Evolutionary conservation across 2,329 filamentous ascomycete genomes (phyloP).

Genomic region (Penicillium sp.): DNA sequence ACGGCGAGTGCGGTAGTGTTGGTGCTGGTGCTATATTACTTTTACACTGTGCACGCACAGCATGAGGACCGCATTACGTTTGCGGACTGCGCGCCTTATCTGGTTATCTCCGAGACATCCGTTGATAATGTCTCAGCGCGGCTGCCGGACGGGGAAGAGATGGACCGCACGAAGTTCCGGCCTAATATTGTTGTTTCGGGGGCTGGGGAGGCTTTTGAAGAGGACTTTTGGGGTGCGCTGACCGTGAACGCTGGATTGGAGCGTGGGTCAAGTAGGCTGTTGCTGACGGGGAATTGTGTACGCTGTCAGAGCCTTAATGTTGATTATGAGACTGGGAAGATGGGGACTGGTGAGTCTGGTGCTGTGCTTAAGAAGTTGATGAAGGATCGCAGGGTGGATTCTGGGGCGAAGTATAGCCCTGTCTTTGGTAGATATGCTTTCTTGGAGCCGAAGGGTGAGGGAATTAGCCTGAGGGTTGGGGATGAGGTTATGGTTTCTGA

Average conservation of each 20-base stretch:
- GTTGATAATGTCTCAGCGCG: conserved; percentile 56
- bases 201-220: conserved; percentile 51
- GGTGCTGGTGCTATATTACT: conserved; percentile 2
- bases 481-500: conserved; percentile 49
- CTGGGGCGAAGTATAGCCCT: conserved; percentile 58
- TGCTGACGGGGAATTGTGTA: conserved; percentile 61
- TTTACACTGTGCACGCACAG: not conserved
- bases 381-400: conserved; percentile 61
- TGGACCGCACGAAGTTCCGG: conserved; percentile 62
- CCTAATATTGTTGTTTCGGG: conserved; percentile 63
- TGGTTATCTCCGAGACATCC: conserved; percentile 62
- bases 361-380: conserved; percentile 60
- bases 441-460: conserved; percentile 34
- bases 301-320: conserved; percentile 63
- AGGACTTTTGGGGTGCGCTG: conserved; percentile 65
- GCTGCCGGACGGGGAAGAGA: conserved; percentile 42
- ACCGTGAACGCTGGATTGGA: conserved; percentile 27
- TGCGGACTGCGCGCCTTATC: conserved; percentile 47
- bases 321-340: conserved; percentile 57
- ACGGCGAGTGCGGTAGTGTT: not conserved
- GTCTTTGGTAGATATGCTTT: conserved; percentile 68
- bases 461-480: conserved; percentile 44
- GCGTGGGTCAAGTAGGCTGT: conserved; percentile 32
- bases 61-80: conserved; percentile 25
- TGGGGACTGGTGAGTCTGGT: conserved; percentile 50